Evolutionary conservation across 2,329 filamentous ascomycete genomes (phyloP), one percentile per base, ranked within the genome.

Genomic region (Fusarium tuaranense): DNA sequence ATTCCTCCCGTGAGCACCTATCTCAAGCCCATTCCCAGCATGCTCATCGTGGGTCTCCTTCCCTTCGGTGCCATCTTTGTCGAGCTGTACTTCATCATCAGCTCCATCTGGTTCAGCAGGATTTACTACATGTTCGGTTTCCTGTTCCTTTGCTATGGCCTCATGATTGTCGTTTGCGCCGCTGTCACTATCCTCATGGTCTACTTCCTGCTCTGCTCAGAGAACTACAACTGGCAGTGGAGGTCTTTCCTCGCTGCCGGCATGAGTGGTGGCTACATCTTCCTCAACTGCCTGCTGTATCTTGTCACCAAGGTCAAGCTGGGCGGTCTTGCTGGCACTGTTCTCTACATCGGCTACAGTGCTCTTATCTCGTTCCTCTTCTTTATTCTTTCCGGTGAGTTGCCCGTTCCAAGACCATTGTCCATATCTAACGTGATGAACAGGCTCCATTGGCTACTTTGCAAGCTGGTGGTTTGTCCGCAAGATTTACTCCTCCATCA

Each of bases 81-180:
- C 57, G 97, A 99, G 86, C 91, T 99, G 3, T 98, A 98, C 88
- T 98, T 98, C 85, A 98, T 99, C 87, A 97, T 99, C 94, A 97
- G 93, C 85, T 97, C 94, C 30, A 96, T 99, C 81, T 99, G 97
- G 97, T 98, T 97, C 84, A 96, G 93, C 87, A 95, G 97, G 84
- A 97, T 99, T 76, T 99, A 99, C 88, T 99, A 99, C 89, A 99
- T 99, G 97, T 99, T 99, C 80, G 97, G 97, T 25, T 99, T 99
- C 88, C 87, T 99, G 39, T 99, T 99, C 88, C 89, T 99, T 67
- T 98, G 95, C 88, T 99, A 98, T 81, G 95, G 94, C 13, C 90
- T 99, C 60, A 98, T 99, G 95, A 95, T 98, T 78, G 93, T 98
- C 78, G 98, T 97, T 1, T 95, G 93, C 69, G 96, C 96, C 0